Base-by-base conservation (phyloP, 805 yeast genomes). In the Saccharomycopsis amapae region DNA sequence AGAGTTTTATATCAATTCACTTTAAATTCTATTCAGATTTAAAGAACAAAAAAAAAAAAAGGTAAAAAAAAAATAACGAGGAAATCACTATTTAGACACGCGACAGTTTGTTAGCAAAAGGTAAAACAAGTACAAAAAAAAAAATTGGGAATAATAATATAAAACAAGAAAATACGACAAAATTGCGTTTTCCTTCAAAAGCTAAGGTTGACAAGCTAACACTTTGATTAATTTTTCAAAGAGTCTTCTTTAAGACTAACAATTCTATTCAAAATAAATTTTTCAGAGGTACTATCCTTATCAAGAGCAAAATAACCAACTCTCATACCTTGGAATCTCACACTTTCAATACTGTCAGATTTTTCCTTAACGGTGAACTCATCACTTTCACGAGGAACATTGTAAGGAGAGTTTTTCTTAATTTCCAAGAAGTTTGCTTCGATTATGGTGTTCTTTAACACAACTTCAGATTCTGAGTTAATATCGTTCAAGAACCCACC, bases 321-420 rank as follows among this genome's bases (percentile, higher is more conserved):
- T 68, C 98, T 79, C 65, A 93, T 76, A 25, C 96, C 98, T 70
- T 93, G 98, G 87, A 93, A 93, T 65, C 98, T 78, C 26, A 85
- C 87, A n/a, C 89, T 76, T 63, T 89, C 95, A 38, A 79, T 76
- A 52, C 72, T 66, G 28, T 72, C 72, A 33, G 65, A 65, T 50
- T 74, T 72, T 62, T 93, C 97, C 55, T 75, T 71, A 54, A 88
- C 82, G 59, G 71, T 65, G 61, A 87, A 85, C 52, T 81, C 81
- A 33, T 73, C 68, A 42, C 78, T 73, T 33, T 72, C 71, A 26
- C 73, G 71, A 24, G 80, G 72, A 56, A 78, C 67, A 54, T 79
- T 79, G 79, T 90, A 76, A 49, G 97, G 97, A 22, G 90, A 79
- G 54, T 75, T 78, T 50, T 64, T 62, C 56, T 76, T 67, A 45